Percentiles rank a stretch among this genome's conserved stretches.
Evolutionary conservation across 495 filamentous ascomycete species (phyloP).

Genomic region (Umbilicaria muhlenbergii): DNA sequence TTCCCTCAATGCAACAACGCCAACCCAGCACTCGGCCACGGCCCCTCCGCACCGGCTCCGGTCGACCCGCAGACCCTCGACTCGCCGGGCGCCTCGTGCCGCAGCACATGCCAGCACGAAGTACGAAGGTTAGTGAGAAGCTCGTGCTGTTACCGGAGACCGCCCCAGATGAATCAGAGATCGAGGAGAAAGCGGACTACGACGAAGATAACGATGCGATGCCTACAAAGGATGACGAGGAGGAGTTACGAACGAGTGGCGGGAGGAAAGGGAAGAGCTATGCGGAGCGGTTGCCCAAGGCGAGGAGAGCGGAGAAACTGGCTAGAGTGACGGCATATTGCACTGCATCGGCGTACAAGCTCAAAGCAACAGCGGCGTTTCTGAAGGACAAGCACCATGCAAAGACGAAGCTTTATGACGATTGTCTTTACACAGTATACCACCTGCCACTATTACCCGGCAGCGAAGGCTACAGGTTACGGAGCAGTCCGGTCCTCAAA

Average conservation of each 20-base stretch:
- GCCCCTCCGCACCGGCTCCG: constrained; percentile 31
- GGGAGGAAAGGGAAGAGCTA: constrained; percentile 73
- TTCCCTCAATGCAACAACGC: constrained; percentile 86
- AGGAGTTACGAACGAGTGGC: constrained; percentile 45
- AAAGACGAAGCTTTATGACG: constrained; percentile 95
- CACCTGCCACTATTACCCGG: constrained; percentile 81
- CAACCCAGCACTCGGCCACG: constrained; percentile 41
- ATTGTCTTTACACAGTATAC: constrained; percentile 92
- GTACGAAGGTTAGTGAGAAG: constrained; percentile 88
- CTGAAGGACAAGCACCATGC: constrained; percentile 80
- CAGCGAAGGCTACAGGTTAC: constrained; percentile 65
- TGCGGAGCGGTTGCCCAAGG: constrained; percentile 86
- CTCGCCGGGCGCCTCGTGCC: constrained; percentile 34
- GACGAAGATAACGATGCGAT: constrained; percentile 45
- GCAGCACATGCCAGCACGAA: constrained; percentile 70
- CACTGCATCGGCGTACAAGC: constrained; percentile 83
- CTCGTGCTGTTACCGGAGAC: constrained; percentile 89
- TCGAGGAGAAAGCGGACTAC: constrained; percentile 40
- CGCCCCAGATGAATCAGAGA: constrained; percentile 22
- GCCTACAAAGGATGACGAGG: constrained; percentile 70
- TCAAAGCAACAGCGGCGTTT: constrained; percentile 74
- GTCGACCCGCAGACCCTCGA: constrained; percentile 22
- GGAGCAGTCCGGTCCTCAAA: constrained; percentile 82
- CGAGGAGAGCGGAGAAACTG: constrained; percentile 70
- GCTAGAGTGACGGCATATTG: constrained; percentile 90